Evolutionary conservation across 208 protist genomes (phyloP).

Genomic region (Jaenimonas drosophilae): DNA sequence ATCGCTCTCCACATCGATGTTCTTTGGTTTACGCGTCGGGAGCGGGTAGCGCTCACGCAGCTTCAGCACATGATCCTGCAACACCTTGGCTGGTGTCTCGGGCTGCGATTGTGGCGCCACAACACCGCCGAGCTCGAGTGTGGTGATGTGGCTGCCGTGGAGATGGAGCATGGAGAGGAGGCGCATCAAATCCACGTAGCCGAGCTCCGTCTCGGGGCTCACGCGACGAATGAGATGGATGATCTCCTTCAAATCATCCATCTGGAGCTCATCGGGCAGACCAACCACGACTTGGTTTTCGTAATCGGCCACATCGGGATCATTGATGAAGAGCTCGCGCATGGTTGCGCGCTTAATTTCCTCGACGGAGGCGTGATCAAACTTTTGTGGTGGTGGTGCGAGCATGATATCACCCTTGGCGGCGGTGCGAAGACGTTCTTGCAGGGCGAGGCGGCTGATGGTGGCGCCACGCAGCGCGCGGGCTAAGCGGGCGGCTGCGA

Average conservation of each 20-base stretch:
- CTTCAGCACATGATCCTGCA: slow-evolving; percentile 35
- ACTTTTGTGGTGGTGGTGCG: slow-evolving; percentile 1
- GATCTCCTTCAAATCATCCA: slow-evolving; percentile 22
- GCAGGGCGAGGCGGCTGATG: slow-evolving; percentile 24
- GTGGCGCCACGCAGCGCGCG: slow-evolving; percentile 52
- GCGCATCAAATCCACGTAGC: slow-evolving; percentile 46
- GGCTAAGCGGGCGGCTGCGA: slow-evolving; percentile 51
- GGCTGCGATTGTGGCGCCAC: slow-evolving; percentile 20
- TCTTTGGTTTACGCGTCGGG: slow-evolving; percentile 13
- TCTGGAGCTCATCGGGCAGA: slow-evolving; percentile 24
- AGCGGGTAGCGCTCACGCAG: slow-evolving; percentile 55
- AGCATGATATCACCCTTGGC: slow-evolving; percentile 1
- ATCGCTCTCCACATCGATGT: slow-evolving; percentile 15
- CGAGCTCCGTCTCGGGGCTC: slow-evolving; percentile 36
- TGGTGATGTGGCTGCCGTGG: slow-evolving; percentile 11
- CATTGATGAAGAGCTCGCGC: slow-evolving; percentile 4
- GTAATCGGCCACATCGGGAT: slow-evolving; percentile 11
- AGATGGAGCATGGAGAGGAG: slow-evolving; percentile 32
- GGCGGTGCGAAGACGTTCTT: slow-evolving; percentile 8
- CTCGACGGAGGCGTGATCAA: slow-evolving; percentile 4
- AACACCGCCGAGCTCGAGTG: slow-evolving; percentile 26
- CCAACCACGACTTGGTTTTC: slow-evolving; percentile 24
- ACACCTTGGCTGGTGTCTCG: slow-evolving; percentile 18
- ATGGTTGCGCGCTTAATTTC: neutral
- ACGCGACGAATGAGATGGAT: slow-evolving; percentile 30